A percentile compares a stretch with the other conserved stretches of the same genome.
These are phyloP conservation scores for Biscogniauxia marginata DNA, from an alignment of 2,329 filamentous ascomycete species.

Conservation along the genomic window DNA sequence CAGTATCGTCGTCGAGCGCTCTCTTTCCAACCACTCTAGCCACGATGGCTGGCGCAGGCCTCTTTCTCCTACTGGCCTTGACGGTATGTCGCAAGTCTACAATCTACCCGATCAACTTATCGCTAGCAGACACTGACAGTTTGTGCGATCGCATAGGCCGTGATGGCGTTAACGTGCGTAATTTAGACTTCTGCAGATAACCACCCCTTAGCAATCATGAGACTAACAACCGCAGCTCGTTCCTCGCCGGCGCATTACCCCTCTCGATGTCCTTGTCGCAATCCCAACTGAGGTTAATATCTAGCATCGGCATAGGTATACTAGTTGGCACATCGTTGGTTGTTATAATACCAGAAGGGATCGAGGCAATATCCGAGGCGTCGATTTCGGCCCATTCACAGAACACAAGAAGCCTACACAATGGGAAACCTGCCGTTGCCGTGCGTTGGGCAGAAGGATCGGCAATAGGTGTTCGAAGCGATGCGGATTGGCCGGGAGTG, in stretches of 20 bases:
- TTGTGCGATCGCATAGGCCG: constrained; percentile 25
- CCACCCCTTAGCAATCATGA: constrained; percentile 9
- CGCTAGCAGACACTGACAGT: constrained; percentile 21
- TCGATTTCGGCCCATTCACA: constrained; percentile 34
- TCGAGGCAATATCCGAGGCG: constrained; percentile 78
- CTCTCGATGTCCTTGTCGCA: constrained; percentile 84
- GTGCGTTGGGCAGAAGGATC: constrained; percentile 19
- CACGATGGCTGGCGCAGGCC: constrained; percentile 32
- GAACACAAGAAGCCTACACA: constrained; percentile 20
- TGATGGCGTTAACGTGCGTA: constrained; percentile 38
- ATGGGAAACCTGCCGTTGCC: constrained; percentile 9
- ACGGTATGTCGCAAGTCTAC: constrained; percentile 25
- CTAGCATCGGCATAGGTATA: constrained; percentile 89
- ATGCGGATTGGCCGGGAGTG: constrained; percentile 3
- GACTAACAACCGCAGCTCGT: constrained; percentile 63
- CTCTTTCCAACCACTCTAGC: constrained; percentile 14
- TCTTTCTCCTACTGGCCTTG: constrained; percentile 36
- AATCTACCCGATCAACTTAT: not conserved
- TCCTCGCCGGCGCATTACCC: constrained; percentile 87
- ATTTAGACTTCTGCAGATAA: constrained; percentile 3
- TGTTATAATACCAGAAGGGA: constrained; percentile 95
- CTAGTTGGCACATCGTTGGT: constrained; percentile 93
- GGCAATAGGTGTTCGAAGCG: constrained; percentile 1
- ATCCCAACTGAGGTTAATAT: constrained; percentile 84
- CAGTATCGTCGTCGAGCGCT: constrained; percentile 11